Percentiles rank a stretch among this genome's conserved stretches.
phyloP scores from a whole-genome alignment of 805 yeast genomes.

The Saturnispora ahearnii region DNA sequence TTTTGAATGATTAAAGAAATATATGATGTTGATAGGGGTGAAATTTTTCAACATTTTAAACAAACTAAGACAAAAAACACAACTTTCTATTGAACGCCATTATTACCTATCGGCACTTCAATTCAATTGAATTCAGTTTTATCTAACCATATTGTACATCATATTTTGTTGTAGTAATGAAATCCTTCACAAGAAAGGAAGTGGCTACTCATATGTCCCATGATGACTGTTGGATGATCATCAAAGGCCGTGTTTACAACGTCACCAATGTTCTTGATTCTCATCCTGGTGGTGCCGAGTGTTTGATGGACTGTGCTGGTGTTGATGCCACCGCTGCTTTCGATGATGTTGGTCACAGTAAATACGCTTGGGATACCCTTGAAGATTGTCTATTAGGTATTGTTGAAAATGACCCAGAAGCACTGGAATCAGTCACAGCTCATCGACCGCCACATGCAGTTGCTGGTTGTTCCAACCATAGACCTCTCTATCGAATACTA shows the following conservation, averaged over 20 bases:
- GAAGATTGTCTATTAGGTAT: conserved; percentile 74
- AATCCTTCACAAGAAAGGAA: conserved; percentile 22
- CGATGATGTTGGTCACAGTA: conserved; percentile 68
- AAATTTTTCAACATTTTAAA: neutral
- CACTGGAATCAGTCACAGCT: conserved; percentile 2
- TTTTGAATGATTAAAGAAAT: neutral
- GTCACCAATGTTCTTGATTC: conserved; percentile 44
- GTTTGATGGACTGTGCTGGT: conserved; percentile 71
- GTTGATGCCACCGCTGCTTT: conserved; percentile 64
- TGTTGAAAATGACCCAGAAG: conserved; percentile 28
- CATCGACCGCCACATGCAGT: conserved; percentile 6
- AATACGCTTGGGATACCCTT: conserved; percentile 76
- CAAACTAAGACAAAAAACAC: neutral
- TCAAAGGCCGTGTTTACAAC: conserved; percentile 62
- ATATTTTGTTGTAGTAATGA: neutral
- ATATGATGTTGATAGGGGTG: neutral
- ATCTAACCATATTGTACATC: neutral
- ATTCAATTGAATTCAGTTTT: neutral
- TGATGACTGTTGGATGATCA: conserved; percentile 64
- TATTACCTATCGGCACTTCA: neutral
- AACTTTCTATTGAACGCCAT: neutral
- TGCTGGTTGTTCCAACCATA: conserved; percentile 1
- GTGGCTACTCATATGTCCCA: conserved; percentile 37
- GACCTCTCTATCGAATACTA: neutral
- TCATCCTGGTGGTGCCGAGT: conserved; percentile 86